A percentile compares a stretch with the other conserved stretches of the same genome.
Conservation (phyloP, 345 rosid species). For the Alliaria petiolata region DNA sequence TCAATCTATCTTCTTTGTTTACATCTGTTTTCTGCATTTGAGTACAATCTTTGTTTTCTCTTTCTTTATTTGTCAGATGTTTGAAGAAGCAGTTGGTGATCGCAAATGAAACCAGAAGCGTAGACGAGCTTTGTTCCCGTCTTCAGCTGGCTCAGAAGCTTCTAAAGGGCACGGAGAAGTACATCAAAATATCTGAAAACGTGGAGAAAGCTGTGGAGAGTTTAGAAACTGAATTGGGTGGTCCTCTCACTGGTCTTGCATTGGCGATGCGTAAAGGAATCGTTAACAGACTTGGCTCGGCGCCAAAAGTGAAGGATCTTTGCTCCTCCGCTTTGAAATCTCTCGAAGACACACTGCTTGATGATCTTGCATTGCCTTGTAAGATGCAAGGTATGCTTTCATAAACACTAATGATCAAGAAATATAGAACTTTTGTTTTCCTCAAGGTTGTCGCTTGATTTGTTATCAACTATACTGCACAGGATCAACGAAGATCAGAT, state of each 20-base stretch:
- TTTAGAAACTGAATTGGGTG: slow-evolving; percentile 45
- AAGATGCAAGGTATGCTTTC: neutral
- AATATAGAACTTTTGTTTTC: neutral
- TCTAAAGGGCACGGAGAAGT: slow-evolving; percentile 46
- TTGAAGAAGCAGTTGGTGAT: slow-evolving; percentile 60
- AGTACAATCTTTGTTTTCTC: neutral
- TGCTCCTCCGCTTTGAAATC: slow-evolving; percentile 51
- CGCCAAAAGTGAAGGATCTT: slow-evolving; percentile 48
- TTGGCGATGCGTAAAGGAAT: slow-evolving; percentile 50
- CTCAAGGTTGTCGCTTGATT: neutral
- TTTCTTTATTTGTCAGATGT: slow-evolving; percentile 4
- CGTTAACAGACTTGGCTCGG: slow-evolving; percentile 52
- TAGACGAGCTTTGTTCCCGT: slow-evolving; percentile 49
- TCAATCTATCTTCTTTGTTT: neutral
- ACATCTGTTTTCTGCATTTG: neutral
- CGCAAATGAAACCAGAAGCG: slow-evolving; percentile 55
- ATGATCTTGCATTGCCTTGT: slow-evolving; percentile 6
- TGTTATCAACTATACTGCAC: neutral
- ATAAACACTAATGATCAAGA: neutral
- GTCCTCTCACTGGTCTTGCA: slow-evolving; percentile 47
- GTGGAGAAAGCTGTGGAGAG: slow-evolving; percentile 44
- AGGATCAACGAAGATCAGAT: slow-evolving; percentile 34
- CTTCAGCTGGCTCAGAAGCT: slow-evolving; percentile 52
- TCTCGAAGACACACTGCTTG: slow-evolving; percentile 22
- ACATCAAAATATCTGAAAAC: slow-evolving; percentile 32